phyloP scores from a whole-genome alignment of 441 rosid genomes.

The Flueggea neowawraea region DNA sequence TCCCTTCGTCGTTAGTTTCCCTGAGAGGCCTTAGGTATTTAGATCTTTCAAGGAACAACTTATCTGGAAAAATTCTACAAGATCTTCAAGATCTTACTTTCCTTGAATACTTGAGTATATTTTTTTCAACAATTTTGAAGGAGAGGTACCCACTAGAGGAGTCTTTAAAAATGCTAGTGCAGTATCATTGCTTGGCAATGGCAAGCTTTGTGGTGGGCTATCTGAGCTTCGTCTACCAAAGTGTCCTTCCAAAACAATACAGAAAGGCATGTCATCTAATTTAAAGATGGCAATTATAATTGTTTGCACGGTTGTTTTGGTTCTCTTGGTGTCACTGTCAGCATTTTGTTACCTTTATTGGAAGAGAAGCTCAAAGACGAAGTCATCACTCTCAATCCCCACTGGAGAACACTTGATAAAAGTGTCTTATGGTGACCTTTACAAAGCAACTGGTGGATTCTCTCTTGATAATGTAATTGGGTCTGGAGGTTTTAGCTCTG shows the following conservation, averaged over 20 bases:
- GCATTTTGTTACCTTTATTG: background rate
- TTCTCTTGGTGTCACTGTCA: background rate
- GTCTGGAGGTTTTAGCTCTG: slow-evolving; percentile 15
- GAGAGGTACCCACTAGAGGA: slow-evolving; percentile 12
- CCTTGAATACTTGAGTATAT: slow-evolving; percentile 5
- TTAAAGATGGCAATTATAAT: background rate
- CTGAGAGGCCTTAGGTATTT: slow-evolving; percentile 11
- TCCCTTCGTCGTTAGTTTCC: slow-evolving; percentile 10
- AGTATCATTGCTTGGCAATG: slow-evolving; percentile 17
- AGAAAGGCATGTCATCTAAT: background rate
- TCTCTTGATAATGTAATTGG: slow-evolving; percentile 11
- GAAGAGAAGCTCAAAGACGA: background rate
- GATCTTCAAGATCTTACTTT: background rate
- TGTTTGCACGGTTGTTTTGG: background rate
- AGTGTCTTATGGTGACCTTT: slow-evolving; percentile 20
- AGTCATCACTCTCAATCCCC: background rate
- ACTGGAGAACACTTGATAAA: background rate
- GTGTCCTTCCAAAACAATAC: background rate
- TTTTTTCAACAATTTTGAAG: slow-evolving; percentile 14
- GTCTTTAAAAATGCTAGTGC: slow-evolving; percentile 10
- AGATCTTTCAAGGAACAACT: slow-evolving; percentile 7
- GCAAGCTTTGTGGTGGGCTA: slow-evolving; percentile 14
- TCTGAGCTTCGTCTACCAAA: slow-evolving; percentile 1
- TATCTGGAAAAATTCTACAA: slow-evolving; percentile 12
- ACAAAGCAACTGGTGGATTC: slow-evolving; percentile 4